Conservation (phyloP, 75 land plant species). For the Cryptomeria japonica region DNA sequence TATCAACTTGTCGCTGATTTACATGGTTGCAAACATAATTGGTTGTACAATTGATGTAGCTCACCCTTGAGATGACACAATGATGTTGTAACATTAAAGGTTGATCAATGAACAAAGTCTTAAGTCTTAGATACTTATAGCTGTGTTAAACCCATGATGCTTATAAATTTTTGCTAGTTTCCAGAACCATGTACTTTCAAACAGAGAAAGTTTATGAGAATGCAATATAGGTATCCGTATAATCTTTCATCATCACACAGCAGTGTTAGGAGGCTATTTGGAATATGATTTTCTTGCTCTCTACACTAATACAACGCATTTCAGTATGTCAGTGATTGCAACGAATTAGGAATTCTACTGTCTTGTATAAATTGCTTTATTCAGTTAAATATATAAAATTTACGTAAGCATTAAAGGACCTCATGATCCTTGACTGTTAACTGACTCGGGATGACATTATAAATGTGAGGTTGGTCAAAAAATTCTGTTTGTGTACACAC, state of each 20-base stretch:
- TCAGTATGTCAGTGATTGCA: not conserved
- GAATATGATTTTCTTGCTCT: not conserved
- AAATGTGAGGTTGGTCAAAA: not conserved
- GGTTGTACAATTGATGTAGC: not conserved
- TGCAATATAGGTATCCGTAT: not conserved
- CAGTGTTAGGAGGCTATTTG: not conserved
- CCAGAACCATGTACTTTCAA: not conserved
- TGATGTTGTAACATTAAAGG: not conserved
- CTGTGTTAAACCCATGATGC: not conserved
- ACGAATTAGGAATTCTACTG: not conserved
- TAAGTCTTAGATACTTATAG: not conserved
- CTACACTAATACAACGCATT: not conserved
- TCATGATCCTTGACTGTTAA: not conserved
- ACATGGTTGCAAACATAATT: not conserved
- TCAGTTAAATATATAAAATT: not conserved
- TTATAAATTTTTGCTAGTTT: not conserved
- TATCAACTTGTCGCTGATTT: not conserved
- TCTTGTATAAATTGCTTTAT: not conserved
- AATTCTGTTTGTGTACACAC: not conserved
- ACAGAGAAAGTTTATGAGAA: not conserved
- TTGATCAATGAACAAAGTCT: not conserved
- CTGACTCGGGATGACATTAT: not conserved
- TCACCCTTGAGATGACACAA: not conserved
- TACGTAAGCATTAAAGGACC: not conserved
- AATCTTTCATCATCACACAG: not conserved